phyloP scores from a whole-genome alignment of 306 rosid genomes.

The Medicago arabica region DNA sequence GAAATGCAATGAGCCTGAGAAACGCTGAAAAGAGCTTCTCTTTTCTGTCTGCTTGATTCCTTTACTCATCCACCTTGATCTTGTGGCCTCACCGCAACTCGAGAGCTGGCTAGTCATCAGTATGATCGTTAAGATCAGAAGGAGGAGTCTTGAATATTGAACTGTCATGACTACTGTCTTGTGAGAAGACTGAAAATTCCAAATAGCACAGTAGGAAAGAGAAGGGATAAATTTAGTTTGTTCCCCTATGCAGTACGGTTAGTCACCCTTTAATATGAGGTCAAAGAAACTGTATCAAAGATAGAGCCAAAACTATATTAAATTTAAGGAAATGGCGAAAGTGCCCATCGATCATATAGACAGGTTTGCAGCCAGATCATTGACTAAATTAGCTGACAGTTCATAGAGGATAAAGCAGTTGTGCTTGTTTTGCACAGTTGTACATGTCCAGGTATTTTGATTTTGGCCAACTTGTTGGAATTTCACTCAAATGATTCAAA shows the following conservation, averaged over 20 bases:
- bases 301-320: constrained; percentile 57
- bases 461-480: constrained; percentile 11
- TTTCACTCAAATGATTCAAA: constrained; percentile 29
- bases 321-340: constrained; percentile 52
- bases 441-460: not conserved
- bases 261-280: constrained; percentile 48
- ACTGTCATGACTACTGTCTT: constrained; percentile 42
- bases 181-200: constrained; percentile 22
- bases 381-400: constrained; percentile 30
- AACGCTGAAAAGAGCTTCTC: constrained; percentile 37
- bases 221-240: constrained; percentile 46
- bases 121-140: constrained; percentile 55
- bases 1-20: constrained; percentile 58
- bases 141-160: constrained; percentile 53
- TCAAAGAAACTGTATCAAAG: constrained; percentile 50
- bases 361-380: constrained; percentile 36
- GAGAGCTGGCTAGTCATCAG: constrained; percentile 62
- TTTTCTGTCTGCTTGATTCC: constrained; percentile 49
- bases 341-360: constrained; percentile 47
- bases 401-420: constrained; percentile 24
- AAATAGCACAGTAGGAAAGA: constrained; percentile 27
- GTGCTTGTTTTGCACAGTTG: constrained; percentile 31
- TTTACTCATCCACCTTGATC: constrained; percentile 49
- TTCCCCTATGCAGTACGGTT: constrained; percentile 36
- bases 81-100: constrained; percentile 49